These are phyloP conservation scores for Ceriops tagal DNA, from an alignment of 345 rosid genomes.

Conservation along the genomic window DNA sequence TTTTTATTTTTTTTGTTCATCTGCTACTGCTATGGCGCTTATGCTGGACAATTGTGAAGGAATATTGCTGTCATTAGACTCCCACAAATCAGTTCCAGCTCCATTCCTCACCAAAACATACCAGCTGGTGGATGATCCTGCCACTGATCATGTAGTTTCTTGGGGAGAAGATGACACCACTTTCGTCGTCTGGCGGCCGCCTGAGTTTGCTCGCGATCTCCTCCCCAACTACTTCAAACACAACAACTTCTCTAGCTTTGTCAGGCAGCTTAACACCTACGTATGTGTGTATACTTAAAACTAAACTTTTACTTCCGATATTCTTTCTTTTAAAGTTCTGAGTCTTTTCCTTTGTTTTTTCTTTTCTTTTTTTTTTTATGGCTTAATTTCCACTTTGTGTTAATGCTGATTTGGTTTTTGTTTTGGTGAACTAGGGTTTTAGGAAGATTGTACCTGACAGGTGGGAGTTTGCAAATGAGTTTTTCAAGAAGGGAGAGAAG, in stretches of 20 bases:
- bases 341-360: neutral
- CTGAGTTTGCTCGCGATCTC: constrained; percentile 93
- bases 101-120: constrained; percentile 95
- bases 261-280: constrained; percentile 95
- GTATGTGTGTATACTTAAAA: constrained; percentile 31
- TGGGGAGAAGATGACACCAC: constrained; percentile 93
- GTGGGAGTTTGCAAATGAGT: constrained; percentile 97
- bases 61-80: constrained; percentile 71
- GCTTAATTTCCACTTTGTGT: neutral
- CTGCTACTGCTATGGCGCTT: constrained; percentile 37
- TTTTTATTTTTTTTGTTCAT: neutral
- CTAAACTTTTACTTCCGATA: neutral
- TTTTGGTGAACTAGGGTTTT: constrained; percentile 59
- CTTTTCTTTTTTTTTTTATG: no score
- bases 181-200: constrained; percentile 90
- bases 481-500: constrained; percentile 88
- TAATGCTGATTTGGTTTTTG: constrained; percentile 13
- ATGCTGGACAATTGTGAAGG: constrained; percentile 63
- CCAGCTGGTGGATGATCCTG: constrained; percentile 86
- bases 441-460: constrained; percentile 96
- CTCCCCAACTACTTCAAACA: constrained; percentile 97
- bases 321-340: neutral
- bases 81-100: constrained; percentile 86
- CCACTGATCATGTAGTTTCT: constrained; percentile 80
- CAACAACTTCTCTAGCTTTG: constrained; percentile 96